Conservation (phyloP, 177 flowering plant genomes). For the Vitis hybrid region DNA sequence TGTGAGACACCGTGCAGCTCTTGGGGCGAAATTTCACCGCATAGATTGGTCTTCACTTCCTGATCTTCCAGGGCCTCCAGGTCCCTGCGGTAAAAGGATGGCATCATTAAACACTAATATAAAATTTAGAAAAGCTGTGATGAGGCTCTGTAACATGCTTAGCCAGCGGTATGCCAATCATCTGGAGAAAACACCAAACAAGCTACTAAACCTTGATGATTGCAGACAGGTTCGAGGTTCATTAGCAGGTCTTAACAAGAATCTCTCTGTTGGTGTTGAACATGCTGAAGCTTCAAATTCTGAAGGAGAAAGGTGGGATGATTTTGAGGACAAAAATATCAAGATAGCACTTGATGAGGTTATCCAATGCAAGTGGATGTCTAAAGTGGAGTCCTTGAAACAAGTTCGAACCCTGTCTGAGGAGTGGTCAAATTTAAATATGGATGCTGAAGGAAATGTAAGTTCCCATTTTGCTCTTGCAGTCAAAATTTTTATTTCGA, state of each 20-base stretch:
- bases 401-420: slow-evolving; percentile 25
- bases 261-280: slow-evolving; percentile 9
- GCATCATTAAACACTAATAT: slow-evolving; percentile 37
- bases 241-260: slow-evolving; percentile 6
- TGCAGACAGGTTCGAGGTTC: slow-evolving; percentile 16
- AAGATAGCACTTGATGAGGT: slow-evolving; percentile 65
- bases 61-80: slow-evolving; percentile 81
- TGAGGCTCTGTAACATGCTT: slow-evolving; percentile 74
- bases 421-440: slow-evolving; percentile 20
- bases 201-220: slow-evolving; percentile 14
- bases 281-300: slow-evolving; percentile 18
- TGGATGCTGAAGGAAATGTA: slow-evolving; percentile 19
- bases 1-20: slow-evolving; percentile 72
- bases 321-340: slow-evolving; percentile 59
- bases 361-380: slow-evolving; percentile 43
- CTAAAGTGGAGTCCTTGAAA: slow-evolving; percentile 42
- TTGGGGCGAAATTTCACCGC: slow-evolving; percentile 63
- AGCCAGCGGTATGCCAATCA: slow-evolving; percentile 59
- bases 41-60: slow-evolving; percentile 62
- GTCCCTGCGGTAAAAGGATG: slow-evolving; percentile 69
- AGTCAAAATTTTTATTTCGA: too few relatives aligned
- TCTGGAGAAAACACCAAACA: slow-evolving; percentile 34
- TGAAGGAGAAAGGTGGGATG: slow-evolving; percentile 60
- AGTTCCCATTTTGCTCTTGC: background rate
- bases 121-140: slow-evolving; percentile 53